Evolutionary conservation across 306 rosid genomes (phyloP).

Genomic region (Lupinus albus): DNA sequence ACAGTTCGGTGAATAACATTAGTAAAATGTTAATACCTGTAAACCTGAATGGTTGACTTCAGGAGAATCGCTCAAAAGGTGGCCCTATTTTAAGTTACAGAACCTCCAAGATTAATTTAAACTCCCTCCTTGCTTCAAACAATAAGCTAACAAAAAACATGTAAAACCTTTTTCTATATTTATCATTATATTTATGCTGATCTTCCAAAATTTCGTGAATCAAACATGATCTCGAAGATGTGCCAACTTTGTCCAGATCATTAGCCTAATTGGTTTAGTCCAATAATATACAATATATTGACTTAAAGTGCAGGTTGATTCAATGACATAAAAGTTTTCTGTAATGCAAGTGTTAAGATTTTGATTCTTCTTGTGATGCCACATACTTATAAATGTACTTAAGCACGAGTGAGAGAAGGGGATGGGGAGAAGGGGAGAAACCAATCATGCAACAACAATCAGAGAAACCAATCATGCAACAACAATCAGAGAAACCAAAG

Average conservation of each 20-base stretch:
- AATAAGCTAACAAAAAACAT: slow-evolving; percentile 26
- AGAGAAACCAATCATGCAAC: slow-evolving; percentile 8
- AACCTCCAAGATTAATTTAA: slow-evolving; percentile 46
- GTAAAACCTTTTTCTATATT: slow-evolving; percentile 40
- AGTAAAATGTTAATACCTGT: slow-evolving; percentile 37
- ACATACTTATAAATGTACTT: neutral
- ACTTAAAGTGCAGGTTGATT: slow-evolving; percentile 1
- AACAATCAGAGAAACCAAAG: slow-evolving; percentile 12
- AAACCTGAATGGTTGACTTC: slow-evolving; percentile 40
- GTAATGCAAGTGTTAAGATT: slow-evolving; percentile 6
- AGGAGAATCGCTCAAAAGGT: slow-evolving; percentile 47
- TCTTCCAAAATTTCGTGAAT: slow-evolving; percentile 25
- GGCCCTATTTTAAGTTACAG: slow-evolving; percentile 46
- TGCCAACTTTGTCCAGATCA: slow-evolving; percentile 21
- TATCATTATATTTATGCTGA: slow-evolving; percentile 29
- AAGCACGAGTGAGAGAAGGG: neutral
- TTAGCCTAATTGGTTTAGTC: slow-evolving; percentile 18
- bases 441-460: neutral
- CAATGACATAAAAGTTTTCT: neutral
- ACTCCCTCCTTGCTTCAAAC: slow-evolving; percentile 39
- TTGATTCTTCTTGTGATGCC: slow-evolving; percentile 9
- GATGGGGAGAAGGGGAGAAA: neutral
- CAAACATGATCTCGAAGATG: slow-evolving; percentile 19
- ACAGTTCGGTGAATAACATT: slow-evolving; percentile 24
- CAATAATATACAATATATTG: slow-evolving; percentile 13